Base-by-base conservation (phyloP, 176 grass and related monocot species). In the Triticum monococcum region DNA sequence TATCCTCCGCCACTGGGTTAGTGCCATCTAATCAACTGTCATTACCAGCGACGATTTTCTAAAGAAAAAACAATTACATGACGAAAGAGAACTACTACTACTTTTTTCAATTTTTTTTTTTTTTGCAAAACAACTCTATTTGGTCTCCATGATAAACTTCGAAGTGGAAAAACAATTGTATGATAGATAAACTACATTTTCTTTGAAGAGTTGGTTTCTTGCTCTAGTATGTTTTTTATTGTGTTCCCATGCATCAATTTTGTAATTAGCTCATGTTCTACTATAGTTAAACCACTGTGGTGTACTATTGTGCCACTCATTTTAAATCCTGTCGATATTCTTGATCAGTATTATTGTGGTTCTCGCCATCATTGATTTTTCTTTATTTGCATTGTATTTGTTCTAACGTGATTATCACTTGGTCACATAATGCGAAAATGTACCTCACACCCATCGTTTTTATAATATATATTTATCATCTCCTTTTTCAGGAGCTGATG, bases 401-500 rank as follows among this genome's bases (percentile, higher is more conserved):
- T 60, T 84, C 45, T 57, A 67, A 75, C 45, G 33, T 35, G 9
- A 32, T 67, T n/a, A 20, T 81, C 64, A 26, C 61, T 31, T 81
- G 69, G 25, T 61, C 45, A 26, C 56, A 8, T 52, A 28, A 8
- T 31, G 24, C 69, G 12, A 52, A 75, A 81, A 59, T 88, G 31
- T 80, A 80, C 35, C n/a, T 82, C 10, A 54, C 64, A 8, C 38
- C 0, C 30, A 72, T 22, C 2, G 33, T 43, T 43, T 23, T 14
- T 83, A 1, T 24, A 45, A 45, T 43, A 72, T 45, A 35, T 82
- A 50, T 60, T 20, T 20, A 32, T 20, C 30, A 7, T 85, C 17
- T 28, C 52, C 41, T 54, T 81, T 91, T 75, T 88, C 70, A 91
- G 85, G 81, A 70, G 16, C 77, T 85, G 62, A 85, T 88, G 81